These are phyloP conservation scores for Taxillus chinensis DNA, from an alignment of 164 flowering plant species.

Conservation along the genomic window DNA sequence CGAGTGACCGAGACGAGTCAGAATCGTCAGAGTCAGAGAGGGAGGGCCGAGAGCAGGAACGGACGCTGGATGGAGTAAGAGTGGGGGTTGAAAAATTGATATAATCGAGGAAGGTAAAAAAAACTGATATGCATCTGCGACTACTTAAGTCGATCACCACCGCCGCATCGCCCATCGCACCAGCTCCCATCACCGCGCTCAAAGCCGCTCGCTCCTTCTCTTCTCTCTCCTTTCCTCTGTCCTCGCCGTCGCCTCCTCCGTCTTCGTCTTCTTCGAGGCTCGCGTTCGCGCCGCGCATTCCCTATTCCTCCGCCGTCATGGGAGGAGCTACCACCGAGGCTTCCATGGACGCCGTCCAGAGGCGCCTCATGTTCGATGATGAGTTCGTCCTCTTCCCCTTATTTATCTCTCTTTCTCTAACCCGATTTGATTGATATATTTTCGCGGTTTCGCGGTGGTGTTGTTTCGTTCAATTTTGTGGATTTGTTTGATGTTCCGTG, in stretches of 20 bases:
- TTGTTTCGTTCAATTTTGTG: too few relatives aligned
- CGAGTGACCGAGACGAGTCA: too few relatives aligned
- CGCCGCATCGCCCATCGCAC: neutral
- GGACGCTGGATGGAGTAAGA: too few relatives aligned
- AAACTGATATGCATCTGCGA: neutral
- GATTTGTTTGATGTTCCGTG: too few relatives aligned
- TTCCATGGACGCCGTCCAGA: slow-evolving; percentile 82
- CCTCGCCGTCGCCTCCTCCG: neutral
- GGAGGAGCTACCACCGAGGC: slow-evolving; percentile 48
- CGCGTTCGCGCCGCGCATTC: neutral
- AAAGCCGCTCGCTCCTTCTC: neutral
- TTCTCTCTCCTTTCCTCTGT: neutral
- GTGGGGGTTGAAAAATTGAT: too few relatives aligned
- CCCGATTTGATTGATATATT: neutral
- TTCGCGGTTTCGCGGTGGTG: too few relatives aligned
- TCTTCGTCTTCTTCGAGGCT: neutral
- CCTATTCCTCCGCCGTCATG: slow-evolving; percentile 6
- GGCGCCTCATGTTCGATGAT: slow-evolving; percentile 91
- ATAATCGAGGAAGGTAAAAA: neutral
- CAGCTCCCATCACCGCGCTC: neutral
- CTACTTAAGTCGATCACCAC: neutral
- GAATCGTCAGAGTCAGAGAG: too few relatives aligned
- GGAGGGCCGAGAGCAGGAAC: too few relatives aligned
- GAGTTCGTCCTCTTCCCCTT: slow-evolving; percentile 36
- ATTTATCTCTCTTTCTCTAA: neutral